phyloP scores from a whole-genome alignment of 1,139 yeast species.

The Geotrichum histeridarum region DNA sequence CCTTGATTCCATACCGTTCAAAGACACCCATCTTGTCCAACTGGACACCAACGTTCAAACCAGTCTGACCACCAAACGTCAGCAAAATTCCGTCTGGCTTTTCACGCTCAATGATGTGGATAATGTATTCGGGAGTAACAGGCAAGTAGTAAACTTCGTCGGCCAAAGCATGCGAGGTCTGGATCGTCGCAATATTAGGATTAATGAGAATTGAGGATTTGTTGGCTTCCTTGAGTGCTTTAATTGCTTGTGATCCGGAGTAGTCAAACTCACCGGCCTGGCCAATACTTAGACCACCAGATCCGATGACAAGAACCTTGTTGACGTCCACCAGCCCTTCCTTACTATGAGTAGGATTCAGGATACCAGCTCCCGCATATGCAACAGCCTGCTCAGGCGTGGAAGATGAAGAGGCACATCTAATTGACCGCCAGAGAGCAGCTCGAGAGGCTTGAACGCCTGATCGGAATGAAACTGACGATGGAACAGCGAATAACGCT shows the following conservation, averaged over 20 bases:
- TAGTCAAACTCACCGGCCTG: slow-evolving; percentile 99
- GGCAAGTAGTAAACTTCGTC: slow-evolving; percentile 97
- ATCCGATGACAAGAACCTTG: slow-evolving; percentile 88
- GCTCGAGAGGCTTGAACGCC: not conserved
- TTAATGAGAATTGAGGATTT: slow-evolving; percentile 91
- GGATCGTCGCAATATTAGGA: slow-evolving; percentile 97
- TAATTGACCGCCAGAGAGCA: not conserved
- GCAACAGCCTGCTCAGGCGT: slow-evolving; percentile 32
- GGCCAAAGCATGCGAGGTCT: slow-evolving; percentile 95
- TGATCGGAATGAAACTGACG: not conserved
- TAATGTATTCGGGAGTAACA: slow-evolving; percentile 92
- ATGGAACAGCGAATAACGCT: slow-evolving; percentile 2
- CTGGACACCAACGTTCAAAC: slow-evolving; percentile 89
- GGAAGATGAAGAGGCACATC: slow-evolving; percentile 4
- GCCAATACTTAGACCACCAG: slow-evolving; percentile 96
- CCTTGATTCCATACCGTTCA: slow-evolving; percentile 86
- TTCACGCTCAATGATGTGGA: slow-evolving; percentile 90
- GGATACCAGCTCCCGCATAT: slow-evolving; percentile 55
- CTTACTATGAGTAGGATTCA: slow-evolving; percentile 45
- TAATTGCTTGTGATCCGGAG: slow-evolving; percentile 63
- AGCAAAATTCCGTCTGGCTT: slow-evolving; percentile 91
- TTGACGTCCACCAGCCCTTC: slow-evolving; percentile 72
- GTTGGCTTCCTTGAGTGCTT: slow-evolving; percentile 93
- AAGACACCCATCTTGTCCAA: slow-evolving; percentile 91
- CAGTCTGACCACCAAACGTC: slow-evolving; percentile 99